Conservation (phyloP, 768 basidiomycete genomes). For the Leccinellum albellum region DNA sequence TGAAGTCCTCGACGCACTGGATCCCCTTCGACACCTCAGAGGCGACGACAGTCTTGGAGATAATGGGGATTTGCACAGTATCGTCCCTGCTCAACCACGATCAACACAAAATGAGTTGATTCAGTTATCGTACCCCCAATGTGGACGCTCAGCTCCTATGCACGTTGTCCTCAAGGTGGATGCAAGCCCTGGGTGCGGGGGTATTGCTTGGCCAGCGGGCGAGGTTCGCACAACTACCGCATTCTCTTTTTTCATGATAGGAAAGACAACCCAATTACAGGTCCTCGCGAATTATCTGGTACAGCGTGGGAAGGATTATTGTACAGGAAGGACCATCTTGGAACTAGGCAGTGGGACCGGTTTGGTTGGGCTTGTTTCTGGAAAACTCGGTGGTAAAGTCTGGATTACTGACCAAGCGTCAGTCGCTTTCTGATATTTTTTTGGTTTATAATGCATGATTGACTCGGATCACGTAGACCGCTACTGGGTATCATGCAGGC, state of each 20-base stretch:
- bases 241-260: not conserved
- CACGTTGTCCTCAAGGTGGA: conserved; percentile 58
- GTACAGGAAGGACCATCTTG: conserved; percentile 57
- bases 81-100: conserved; percentile 53
- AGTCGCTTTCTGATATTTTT: conserved; percentile 35
- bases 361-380: conserved; percentile 84
- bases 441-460: conserved; percentile 5
- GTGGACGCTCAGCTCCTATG: conserved; percentile 5
- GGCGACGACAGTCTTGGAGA: conserved; percentile 32
- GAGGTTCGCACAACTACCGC: conserved; percentile 49
- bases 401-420: conserved; percentile 91
- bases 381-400: conserved; percentile 59
- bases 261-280: conserved; percentile 35
- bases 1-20: conserved; percentile 50
- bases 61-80: conserved; percentile 16
- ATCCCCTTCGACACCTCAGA: conserved; percentile 62
- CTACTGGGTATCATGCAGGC: conserved; percentile 73
- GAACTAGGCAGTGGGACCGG: conserved; percentile 93
- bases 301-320: conserved; percentile 44
- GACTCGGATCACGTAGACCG: conserved; percentile 44
- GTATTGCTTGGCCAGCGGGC: conserved; percentile 90
- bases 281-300: conserved; percentile 76
- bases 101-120: conserved; percentile 48
- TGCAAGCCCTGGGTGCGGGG: conserved; percentile 85
- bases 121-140: conserved; percentile 37